Base-by-base conservation (phyloP, 78 protist species). In the Dictyostelium purpureum region DNA sequence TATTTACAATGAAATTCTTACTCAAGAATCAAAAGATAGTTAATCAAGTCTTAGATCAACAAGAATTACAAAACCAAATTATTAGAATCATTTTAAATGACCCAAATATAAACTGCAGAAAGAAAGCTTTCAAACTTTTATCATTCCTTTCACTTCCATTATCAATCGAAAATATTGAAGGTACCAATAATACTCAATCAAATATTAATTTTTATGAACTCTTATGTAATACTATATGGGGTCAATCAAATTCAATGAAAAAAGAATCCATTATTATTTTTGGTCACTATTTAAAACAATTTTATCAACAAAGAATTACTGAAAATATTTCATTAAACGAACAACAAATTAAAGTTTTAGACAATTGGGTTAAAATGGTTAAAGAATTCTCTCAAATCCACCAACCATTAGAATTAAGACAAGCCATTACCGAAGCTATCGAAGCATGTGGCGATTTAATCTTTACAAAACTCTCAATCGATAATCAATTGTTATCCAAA, bases 221-320 rank as follows among this genome's bases (percentile, higher is more conserved):
- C 10, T n/a, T 73, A 16, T 18, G 40, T 16, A 21, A 73, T 19
- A 79, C 49, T 0, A 26, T 73, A 21, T 61, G 45, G 38, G 61
- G 47, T 10, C 9, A 31, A 21, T 40, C 47, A 35, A 73, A 54
- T 47, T 69, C 75, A 42, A 85, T 85, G 35, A 66, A 85, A 59
- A 85, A 61, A 24, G 92, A 73, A 28, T 54, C 82, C 1, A 85
- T 85, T 26, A 76, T 85, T 28, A 33, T 85, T 42, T 85, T 85
- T 70, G 92, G 92, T 21, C 82, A 85, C 47, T 73, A 73, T 42
- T 73, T 56, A 26, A 56, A 85, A 28, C 80, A 59, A 73, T 73
- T 28, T 42, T 61, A 35, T 35, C 38, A 49, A 63, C 24, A 54
- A 18, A 19, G 7, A 69, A 9, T 57, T 49, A 12, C 7, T 5